phyloP scores from a whole-genome alignment of 78 protist species.

The Dictyostelium brefeldianum region DNA sequence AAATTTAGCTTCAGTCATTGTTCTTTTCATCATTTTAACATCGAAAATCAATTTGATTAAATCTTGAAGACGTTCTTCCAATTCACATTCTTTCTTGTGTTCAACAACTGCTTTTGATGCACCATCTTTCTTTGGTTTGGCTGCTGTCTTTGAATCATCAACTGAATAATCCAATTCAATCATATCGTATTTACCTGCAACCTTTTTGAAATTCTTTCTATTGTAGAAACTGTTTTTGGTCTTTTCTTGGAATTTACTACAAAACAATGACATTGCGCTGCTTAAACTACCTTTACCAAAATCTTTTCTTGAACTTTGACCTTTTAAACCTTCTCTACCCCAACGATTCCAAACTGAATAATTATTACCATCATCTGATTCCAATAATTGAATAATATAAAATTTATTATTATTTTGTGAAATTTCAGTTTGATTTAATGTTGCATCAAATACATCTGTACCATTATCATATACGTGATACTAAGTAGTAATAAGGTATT shows the following conservation, averaged over 20 bases:
- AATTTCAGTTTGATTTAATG: conserved; percentile 91
- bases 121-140: conserved; percentile 1
- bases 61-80: conserved; percentile 79
- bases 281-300: not conserved
- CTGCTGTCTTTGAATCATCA: conserved; percentile 21
- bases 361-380: conserved; percentile 43
- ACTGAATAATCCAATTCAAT: conserved; percentile 83
- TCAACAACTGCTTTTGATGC: conserved; percentile 2
- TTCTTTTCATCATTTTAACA: conserved; percentile 79
- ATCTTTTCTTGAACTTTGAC: not conserved
- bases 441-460: conserved; percentile 77
- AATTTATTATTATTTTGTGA: conserved; percentile 88
- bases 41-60: conserved; percentile 84
- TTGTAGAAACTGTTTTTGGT: conserved; percentile 72
- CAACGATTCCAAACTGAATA: conserved; percentile 86
- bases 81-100: conserved; percentile 30
- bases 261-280: conserved; percentile 21
- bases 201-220: conserved; percentile 53
- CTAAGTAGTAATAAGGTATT: too few species aligned
- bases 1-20: conserved; percentile 85
- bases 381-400: conserved; percentile 89
- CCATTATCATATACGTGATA: conserved; percentile 85
- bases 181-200: conserved; percentile 79
- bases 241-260: conserved; percentile 79
- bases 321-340: conserved; percentile 87